These are phyloP conservation scores for Aureobasidium sp. DNA, from an alignment of 2,329 filamentous ascomycete species.

Conservation along the genomic window DNA sequence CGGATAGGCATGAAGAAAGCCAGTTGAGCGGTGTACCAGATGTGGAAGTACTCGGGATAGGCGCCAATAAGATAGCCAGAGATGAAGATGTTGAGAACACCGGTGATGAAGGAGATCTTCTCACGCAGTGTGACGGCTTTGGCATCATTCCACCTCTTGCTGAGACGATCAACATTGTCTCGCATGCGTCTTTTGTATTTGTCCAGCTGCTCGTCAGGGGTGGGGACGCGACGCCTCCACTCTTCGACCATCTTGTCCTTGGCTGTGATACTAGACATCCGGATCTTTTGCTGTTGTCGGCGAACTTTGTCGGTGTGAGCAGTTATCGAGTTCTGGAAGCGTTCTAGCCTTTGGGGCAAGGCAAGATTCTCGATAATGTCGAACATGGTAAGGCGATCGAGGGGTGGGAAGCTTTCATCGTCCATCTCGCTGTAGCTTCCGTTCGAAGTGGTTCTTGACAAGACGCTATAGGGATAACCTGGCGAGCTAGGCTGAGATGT, in stretches of 20 bases:
- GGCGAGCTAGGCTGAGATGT: constrained; percentile 31
- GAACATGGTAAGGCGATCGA: constrained; percentile 84
- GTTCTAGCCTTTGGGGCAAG: constrained; percentile 82
- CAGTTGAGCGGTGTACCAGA: constrained; percentile 60
- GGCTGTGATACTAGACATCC: constrained; percentile 67
- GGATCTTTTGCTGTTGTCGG: constrained; percentile 71
- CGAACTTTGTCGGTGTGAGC: constrained; percentile 79
- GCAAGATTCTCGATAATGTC: constrained; percentile 91
- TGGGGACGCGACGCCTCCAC: constrained; percentile 77
- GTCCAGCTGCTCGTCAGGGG: constrained; percentile 85
- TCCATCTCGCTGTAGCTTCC: constrained; percentile 37
- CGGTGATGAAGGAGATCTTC: constrained; percentile 93
- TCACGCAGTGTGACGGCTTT: constrained; percentile 82
- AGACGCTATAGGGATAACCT: constrained; percentile 26
- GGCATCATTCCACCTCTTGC: constrained; percentile 78
- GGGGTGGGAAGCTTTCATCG: constrained; percentile 76
- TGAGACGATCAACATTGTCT: constrained; percentile 74
- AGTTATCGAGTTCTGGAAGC: constrained; percentile 73
- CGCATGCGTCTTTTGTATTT: constrained; percentile 86
- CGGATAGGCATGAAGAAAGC: constrained; percentile 96
- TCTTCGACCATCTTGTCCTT: constrained; percentile 86
- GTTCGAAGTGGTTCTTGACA: constrained; percentile 54
- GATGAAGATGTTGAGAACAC: constrained; percentile 94
- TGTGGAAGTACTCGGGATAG: constrained; percentile 75
- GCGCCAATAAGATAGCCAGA: constrained; percentile 89